Conservation (phyloP, 495 filamentous ascomycete species). For the Penicillium chermesinum region DNA sequence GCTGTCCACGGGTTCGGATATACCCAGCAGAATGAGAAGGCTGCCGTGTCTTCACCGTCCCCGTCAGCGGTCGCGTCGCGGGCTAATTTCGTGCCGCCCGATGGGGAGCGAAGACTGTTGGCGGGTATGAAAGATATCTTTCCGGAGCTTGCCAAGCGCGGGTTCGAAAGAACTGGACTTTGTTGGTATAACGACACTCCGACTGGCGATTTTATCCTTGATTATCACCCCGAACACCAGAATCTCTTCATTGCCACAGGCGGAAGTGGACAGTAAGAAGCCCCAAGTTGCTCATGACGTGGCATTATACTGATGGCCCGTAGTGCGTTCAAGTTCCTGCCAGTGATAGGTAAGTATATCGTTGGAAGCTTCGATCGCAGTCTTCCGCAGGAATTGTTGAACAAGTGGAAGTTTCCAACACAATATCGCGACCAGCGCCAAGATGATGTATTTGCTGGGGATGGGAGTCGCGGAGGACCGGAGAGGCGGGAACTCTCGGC, state of each 20-base stretch:
- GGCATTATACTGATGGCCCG: neutral
- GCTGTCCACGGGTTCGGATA: conserved; percentile 79
- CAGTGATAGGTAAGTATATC: conserved; percentile 43
- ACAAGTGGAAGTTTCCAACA: conserved; percentile 34
- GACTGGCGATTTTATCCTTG: conserved; percentile 68
- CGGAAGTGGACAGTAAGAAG: conserved; percentile 62
- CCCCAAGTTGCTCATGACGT: neutral
- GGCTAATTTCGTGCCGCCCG: conserved; percentile 43
- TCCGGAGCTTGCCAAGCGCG: conserved; percentile 52
- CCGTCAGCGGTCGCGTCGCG: conserved; percentile 18
- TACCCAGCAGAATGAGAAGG: conserved; percentile 10
- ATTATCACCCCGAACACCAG: conserved; percentile 59
- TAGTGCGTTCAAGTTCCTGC: conserved; percentile 46
- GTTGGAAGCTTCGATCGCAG: conserved; percentile 33
- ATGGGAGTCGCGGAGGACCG: conserved; percentile 31
- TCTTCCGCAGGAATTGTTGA: conserved; percentile 27
- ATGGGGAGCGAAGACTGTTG: conserved; percentile 52
- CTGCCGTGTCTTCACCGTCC: conserved; percentile 22
- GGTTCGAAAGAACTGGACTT: conserved; percentile 59
- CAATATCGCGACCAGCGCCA: conserved; percentile 22
- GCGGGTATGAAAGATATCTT: conserved; percentile 52
- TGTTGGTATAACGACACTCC: conserved; percentile 84
- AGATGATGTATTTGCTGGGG: conserved; percentile 23
- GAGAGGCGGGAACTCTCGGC: conserved; percentile 25
- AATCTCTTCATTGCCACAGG: conserved; percentile 73